Evolutionary conservation across 345 rosid species (phyloP).

Genomic region (Geranium brycei): DNA sequence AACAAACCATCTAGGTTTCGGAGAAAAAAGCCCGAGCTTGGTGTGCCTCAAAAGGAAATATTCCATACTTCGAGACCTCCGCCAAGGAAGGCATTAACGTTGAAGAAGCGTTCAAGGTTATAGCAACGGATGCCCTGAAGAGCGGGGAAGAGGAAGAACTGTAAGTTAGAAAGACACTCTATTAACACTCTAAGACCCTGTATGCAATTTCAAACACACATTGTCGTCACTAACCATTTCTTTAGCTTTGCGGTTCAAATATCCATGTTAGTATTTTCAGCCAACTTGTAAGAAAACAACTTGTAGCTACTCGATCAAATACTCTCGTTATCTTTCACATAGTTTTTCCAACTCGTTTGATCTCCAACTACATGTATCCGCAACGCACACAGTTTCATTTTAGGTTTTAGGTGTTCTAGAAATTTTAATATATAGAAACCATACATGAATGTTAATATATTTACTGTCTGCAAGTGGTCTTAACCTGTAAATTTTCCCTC

Average conservation of each 20-base stretch:
- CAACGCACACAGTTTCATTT: background rate
- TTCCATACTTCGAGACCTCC: slow-evolving; percentile 95
- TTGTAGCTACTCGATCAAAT: too few relatives aligned
- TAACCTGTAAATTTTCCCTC: background rate
- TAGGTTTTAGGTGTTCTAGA: background rate
- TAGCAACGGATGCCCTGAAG: slow-evolving; percentile 83
- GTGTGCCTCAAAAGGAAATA: slow-evolving; percentile 97
- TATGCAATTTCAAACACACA: too few relatives aligned
- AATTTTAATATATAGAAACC: background rate
- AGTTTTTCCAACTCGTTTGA: too few relatives aligned
- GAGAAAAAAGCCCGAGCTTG: slow-evolving; percentile 94
- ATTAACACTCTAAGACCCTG: too few relatives aligned
- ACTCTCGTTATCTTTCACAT: too few relatives aligned
- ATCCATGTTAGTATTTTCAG: too few relatives aligned
- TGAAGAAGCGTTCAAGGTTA: slow-evolving; percentile 93
- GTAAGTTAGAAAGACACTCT: slow-evolving; percentile 34
- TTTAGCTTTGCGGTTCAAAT: too few relatives aligned
- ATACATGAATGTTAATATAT: background rate
- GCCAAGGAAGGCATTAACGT: slow-evolving; percentile 95
- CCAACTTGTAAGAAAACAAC: too few relatives aligned
- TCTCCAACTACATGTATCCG: background rate
- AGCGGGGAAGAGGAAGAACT: slow-evolving; percentile 89
- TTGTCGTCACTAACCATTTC: too few relatives aligned
- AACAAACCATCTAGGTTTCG: slow-evolving; percentile 39
- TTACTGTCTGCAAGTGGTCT: background rate